A percentile compares a stretch with the other conserved stretches of the same genome.
Evolutionary conservation across 148 eudicot genomes (phyloP).

Genomic region (Simmondsia chinensis): DNA sequence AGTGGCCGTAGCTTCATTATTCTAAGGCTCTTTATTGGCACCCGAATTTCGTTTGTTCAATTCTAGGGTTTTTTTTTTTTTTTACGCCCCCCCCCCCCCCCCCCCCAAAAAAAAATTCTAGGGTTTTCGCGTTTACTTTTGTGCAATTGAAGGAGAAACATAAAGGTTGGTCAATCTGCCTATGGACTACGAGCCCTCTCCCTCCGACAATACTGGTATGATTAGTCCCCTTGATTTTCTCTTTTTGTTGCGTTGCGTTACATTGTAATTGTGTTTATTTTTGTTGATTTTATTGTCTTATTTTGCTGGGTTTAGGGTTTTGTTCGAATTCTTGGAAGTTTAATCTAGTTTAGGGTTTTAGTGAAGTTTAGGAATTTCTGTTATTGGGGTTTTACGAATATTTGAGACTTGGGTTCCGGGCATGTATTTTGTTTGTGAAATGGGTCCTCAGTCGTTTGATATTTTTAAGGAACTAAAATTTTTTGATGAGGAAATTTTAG

Average conservation of each 20-base stretch:
- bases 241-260: background rate
- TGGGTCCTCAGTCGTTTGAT: no score
- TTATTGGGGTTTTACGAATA: no score
- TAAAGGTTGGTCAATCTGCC: conserved; percentile 6
- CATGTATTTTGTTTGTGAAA: no score
- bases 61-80: background rate
- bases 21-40: background rate
- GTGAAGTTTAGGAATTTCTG: no score
- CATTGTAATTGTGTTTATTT: background rate
- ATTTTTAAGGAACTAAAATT: no score
- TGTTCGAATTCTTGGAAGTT: no score
- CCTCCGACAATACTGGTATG: conserved; percentile 18
- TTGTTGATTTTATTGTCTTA: background rate
- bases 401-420: no score
- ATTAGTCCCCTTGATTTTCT: background rate
- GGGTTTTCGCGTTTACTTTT: conserved; percentile 14
- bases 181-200: conserved; percentile 26
- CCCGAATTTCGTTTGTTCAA: background rate
- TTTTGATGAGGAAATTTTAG: no score
- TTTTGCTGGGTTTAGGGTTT: conserved; percentile 16
- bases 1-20: no score
- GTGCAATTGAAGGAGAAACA: background rate
- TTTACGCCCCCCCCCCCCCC: no score
- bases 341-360: no score
- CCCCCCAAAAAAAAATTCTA: conserved; percentile 2